Base-by-base conservation (phyloP, 164 flowering plant species). In the Magnolia sinica region DNA sequence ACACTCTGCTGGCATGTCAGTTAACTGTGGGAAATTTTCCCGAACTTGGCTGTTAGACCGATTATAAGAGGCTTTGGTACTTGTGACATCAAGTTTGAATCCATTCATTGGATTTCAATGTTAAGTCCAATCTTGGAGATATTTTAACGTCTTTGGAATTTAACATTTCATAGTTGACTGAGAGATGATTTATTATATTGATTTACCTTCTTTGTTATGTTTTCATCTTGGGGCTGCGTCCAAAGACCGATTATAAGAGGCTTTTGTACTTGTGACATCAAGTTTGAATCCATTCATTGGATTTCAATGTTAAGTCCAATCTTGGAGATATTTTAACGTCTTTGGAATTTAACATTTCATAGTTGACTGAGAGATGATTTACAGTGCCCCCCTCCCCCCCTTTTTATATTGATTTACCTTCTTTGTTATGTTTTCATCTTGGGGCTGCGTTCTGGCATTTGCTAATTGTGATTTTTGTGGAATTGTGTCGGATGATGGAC, bases 401-500 rank as follows among this genome's bases (percentile, higher is more conserved):
- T 1, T 1, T 23, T 1, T 0, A 27, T 68, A 14, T 31, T 31
- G 4, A 29, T 37, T 37, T 37, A 37, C 45, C 45, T 37, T 37
- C 7, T 37, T 37, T 37, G 6, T 37, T 37, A 37, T 37, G 6
- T 3, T 4, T 68, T 2, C 14, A 16, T 68, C 29, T 68, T 68
- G 18, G 10, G 50, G 31, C 18, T 19, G 50, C 51, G 29, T 68
- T 29, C 20, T 68, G 20, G 50, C 71, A 29, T 37, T 29, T 37
- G 37, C 20, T 68, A 20, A 68, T 68, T 68, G 3, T 11, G 71
- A 68, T 68, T 29, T 68, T 68, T 37, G 71, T 68, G 9, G 71
- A 14, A 68, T 18, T 29, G 50, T 14, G 16, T 68, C 31, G 20
- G 45, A 37, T 37, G 45, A 37, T 5, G 45, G 45, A 37, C 45